Conservation (phyloP, 106 monocot genomes). For the Apostasia shenzhenica region DNA sequence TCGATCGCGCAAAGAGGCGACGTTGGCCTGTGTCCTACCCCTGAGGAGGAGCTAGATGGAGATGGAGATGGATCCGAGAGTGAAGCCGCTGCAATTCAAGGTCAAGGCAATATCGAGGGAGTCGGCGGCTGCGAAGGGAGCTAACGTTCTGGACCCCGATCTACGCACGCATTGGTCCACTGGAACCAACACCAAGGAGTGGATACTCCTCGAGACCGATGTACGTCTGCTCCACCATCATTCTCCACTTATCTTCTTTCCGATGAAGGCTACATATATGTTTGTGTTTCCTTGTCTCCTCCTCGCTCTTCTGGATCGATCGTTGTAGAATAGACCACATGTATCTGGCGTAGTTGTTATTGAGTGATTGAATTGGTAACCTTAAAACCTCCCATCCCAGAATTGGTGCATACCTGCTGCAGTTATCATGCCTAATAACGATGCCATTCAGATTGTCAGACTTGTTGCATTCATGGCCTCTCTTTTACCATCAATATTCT, state of each 20-base stretch:
- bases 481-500: too few relatives aligned
- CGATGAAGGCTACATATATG: too few relatives aligned
- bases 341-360: not conserved
- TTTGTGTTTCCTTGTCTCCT: not conserved
- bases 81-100: conserved; percentile 56
- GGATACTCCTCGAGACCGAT: conserved; percentile 96
- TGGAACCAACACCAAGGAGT: conserved; percentile 96
- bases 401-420: not conserved
- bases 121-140: conserved; percentile 78
- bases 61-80: conserved; percentile 69
- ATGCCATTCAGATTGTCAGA: not conserved
- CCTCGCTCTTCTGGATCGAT: not conserved
- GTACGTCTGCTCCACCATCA: conserved; percentile 16
- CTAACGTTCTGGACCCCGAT: conserved; percentile 72
- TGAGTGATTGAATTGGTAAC: not conserved
- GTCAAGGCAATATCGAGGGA: conserved; percentile 81
- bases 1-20: too few relatives aligned
- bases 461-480: not conserved
- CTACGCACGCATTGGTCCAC: conserved; percentile 95
- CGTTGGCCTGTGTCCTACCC: too few relatives aligned
- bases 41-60: conserved; percentile 31
- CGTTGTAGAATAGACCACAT: not conserved
- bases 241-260: not conserved
- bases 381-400: not conserved
- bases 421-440: not conserved